Evolutionary conservation across 2,329 filamentous ascomycete genomes (phyloP).

Genomic region (Sporothrix pallida): DNA sequence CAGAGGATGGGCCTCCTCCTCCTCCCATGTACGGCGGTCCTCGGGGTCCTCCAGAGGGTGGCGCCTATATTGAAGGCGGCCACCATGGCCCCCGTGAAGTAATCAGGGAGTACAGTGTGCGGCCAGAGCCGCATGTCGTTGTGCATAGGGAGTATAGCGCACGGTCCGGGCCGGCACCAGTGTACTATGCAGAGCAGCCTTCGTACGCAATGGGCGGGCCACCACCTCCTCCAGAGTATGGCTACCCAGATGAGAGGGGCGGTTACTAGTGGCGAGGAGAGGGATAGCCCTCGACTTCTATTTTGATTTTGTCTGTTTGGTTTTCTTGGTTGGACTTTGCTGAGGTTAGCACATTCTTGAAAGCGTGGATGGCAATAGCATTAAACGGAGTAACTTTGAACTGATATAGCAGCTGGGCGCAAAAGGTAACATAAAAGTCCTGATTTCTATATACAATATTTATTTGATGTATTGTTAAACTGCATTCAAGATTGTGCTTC

Average conservation of each 20-base stretch:
- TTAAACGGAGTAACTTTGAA: neutral
- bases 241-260: constrained; percentile 51
- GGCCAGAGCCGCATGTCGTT: constrained; percentile 43
- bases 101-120: constrained; percentile 36
- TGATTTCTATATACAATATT: neutral
- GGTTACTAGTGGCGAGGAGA: constrained; percentile 30
- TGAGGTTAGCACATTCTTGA: neutral
- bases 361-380: neutral
- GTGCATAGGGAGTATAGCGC: constrained; percentile 50
- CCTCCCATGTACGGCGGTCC: neutral
- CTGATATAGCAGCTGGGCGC: neutral
- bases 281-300: too few species aligned
- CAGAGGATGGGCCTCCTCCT: neutral
- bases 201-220: constrained; percentile 6
- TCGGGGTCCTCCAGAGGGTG: neutral
- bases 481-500: too few species aligned
- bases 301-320: neutral
- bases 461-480: too few species aligned
- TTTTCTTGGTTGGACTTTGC: neutral
- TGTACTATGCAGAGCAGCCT: constrained; percentile 34
- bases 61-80: constrained; percentile 7
- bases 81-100: constrained; percentile 11
- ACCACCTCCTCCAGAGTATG: constrained; percentile 50
- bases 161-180: constrained; percentile 38
- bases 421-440: neutral